Conservation (phyloP, 2,329 filamentous ascomycete genomes). For the Microsporum canis region DNA sequence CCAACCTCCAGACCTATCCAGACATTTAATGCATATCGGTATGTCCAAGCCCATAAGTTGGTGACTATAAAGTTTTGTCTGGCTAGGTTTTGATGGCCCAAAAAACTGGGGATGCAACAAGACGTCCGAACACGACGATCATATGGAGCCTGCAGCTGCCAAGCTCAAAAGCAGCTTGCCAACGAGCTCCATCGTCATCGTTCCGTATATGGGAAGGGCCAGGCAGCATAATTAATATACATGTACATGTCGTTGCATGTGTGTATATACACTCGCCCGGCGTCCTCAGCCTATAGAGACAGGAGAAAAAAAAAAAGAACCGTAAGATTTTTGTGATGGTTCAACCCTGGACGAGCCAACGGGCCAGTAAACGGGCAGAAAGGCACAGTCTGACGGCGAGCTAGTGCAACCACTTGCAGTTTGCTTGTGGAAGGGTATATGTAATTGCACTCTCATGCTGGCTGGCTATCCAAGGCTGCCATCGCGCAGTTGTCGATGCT, state of each 20-base stretch:
- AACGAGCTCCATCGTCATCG: neutral
- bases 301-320: neutral
- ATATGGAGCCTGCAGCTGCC: neutral
- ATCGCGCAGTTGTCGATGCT: neutral
- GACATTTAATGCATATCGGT: neutral
- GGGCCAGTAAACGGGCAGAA: neutral
- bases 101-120: neutral
- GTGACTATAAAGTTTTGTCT: neutral
- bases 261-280: neutral
- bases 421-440: neutral
- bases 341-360: neutral
- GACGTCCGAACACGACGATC: neutral
- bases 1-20: neutral
- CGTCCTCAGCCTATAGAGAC: neutral
- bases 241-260: neutral
- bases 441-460: no score
- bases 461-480: slow-evolving; percentile 4
- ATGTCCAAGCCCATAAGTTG: neutral
- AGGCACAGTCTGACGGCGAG: neutral
- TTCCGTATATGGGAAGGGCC: neutral
- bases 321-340: neutral
- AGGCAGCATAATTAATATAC: neutral
- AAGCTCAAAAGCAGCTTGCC: neutral
- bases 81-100: neutral
- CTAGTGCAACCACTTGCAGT: neutral